Base-by-base conservation (phyloP, 768 basidiomycete species). In the Artomyces pyxidatus region DNA sequence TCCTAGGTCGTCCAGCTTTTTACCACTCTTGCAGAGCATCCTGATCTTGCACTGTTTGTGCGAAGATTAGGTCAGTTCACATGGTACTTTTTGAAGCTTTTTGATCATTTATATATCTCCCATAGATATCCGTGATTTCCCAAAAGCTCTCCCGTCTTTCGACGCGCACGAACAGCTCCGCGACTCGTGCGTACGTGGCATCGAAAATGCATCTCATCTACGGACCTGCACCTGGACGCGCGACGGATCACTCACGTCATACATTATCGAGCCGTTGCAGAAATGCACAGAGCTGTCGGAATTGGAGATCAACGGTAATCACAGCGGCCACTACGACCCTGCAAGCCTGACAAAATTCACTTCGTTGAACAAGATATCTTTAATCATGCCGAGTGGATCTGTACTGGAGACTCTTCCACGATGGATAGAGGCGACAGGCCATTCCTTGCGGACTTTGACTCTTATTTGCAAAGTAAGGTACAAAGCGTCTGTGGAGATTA, bases 221-320 rank as follows among this genome's bases (percentile, higher is more conserved):
- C 68, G 56, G 38, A 70, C 78, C 6, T 88, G 84, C 58, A 77
- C 78, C 4, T 91, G 87, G 87, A 90, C 88, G 9, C 77, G 88
- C 37, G 83, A 89, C 54, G 84, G 87, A 3, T 81, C 88, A 4
- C 64, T 90, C 19, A 77, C 70, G 35, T 75, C 81, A 4, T 65
- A 68, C 1, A 75, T 87, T 28, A 69, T 91, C 8, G 54, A 68
- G n/a, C 74, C 76, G 16, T 65, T 90, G 5, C 63, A 63, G 5
- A 40, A 59, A 10, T 75, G 70, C 17, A 55, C 60, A 1, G 55
- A 65, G 1, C 65, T 90, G 7, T 58, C 64, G 25, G 79, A 80
- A 42, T 65, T 90, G 2, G 83, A 87, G 59, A 75, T 91, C 37
- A 91, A 90, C 47, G 88, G 87, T 1, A 72, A 78, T 45, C 70